phyloP scores from a whole-genome alignment of 169 alveolate genomes.

The Plasmodium malariae region DNA sequence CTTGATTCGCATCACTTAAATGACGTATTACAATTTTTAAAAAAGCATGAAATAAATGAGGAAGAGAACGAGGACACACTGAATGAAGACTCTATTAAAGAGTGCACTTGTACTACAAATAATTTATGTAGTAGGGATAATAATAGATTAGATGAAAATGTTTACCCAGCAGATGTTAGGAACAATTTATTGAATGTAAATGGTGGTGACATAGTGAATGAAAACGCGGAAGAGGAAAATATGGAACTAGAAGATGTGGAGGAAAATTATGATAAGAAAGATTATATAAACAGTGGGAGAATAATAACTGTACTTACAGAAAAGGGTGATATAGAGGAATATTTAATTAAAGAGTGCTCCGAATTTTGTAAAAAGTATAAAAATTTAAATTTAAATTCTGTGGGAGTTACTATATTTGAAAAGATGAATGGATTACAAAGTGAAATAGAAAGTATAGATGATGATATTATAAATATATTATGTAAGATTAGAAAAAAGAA shows the following conservation, averaged over 20 bases:
- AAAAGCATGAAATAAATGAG: constrained; percentile 43
- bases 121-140: not conserved
- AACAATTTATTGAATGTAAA: too few species aligned
- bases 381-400: not conserved
- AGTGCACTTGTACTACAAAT: not conserved
- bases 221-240: not conserved
- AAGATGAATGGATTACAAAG: constrained; percentile 57
- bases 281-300: not conserved
- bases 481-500: constrained; percentile 66
- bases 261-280: not conserved
- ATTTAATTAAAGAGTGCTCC: not conserved
- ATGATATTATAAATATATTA: constrained; percentile 53
- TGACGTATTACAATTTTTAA: constrained; percentile 47
- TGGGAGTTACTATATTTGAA: constrained; percentile 64
- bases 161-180: too few species aligned
- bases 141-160: not conserved
- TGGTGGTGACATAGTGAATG: not conserved
- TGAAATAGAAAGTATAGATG: constrained; percentile 64
- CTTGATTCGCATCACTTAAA: constrained; percentile 54
- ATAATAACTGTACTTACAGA: not conserved
- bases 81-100: not conserved
- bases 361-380: constrained; percentile 1
- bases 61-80: not conserved
- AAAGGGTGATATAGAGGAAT: not conserved
- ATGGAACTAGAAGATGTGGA: not conserved